These are phyloP conservation scores for Escallonia rubra DNA, from an alignment of 129 eudicot species.

Conservation along the genomic window DNA sequence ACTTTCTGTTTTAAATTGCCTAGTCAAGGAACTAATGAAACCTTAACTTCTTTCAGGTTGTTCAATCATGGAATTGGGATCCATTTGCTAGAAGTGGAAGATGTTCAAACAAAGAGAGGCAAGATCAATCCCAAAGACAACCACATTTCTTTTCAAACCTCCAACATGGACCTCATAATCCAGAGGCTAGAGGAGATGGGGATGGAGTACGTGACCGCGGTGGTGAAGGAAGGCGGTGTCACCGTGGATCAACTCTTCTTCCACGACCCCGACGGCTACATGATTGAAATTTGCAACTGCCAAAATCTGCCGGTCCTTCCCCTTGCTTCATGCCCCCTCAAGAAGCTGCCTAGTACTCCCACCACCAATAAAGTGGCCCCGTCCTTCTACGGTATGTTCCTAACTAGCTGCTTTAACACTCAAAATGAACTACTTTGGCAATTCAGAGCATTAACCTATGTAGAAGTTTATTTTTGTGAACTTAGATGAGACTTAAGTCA, in stretches of 20 bases:
- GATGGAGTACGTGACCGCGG: constrained; percentile 49
- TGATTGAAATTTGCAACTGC: constrained; percentile 87
- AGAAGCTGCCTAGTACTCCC: constrained; percentile 12
- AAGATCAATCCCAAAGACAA: constrained; percentile 76
- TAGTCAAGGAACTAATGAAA: background rate
- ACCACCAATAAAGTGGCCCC: constrained; percentile 3
- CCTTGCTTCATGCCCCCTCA: constrained; percentile 48
- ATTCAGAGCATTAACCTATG: background rate
- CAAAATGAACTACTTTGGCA: background rate
- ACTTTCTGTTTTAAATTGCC: background rate
- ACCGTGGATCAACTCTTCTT: constrained; percentile 73
- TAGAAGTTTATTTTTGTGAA: too few species aligned
- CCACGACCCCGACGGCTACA: constrained; percentile 78
- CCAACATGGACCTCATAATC: constrained; percentile 52
- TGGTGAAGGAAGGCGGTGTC: constrained; percentile 63
- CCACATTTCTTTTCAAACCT: constrained; percentile 75
- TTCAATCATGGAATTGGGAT: constrained; percentile 76
- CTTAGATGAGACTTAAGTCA: too few species aligned
- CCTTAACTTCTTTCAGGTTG: constrained; percentile 34
- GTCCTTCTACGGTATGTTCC: constrained; percentile 20
- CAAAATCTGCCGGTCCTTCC: constrained; percentile 68
- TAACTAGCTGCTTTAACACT: background rate
- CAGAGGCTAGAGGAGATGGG: constrained; percentile 42
- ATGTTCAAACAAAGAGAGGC: constrained; percentile 31
- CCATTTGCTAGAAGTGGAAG: constrained; percentile 59